These are phyloP conservation scores for Clonostachys chloroleuca DNA, from an alignment of 2,329 filamentous ascomycete species.

Conservation along the genomic window DNA sequence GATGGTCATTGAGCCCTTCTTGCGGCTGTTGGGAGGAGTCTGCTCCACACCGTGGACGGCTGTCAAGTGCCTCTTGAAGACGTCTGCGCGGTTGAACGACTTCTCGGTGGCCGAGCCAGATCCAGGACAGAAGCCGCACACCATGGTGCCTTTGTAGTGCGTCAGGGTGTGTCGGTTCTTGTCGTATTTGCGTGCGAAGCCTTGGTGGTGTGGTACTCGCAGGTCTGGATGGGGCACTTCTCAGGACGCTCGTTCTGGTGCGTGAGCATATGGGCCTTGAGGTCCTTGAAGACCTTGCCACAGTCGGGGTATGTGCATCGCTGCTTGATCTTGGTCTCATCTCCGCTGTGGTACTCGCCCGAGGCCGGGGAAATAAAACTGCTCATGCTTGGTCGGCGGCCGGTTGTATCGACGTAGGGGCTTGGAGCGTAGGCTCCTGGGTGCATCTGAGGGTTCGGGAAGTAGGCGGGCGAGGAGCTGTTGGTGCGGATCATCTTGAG, in stretches of 20 bases:
- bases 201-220: constrained; percentile 89
- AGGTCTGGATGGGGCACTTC: constrained; percentile 89
- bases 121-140: constrained; percentile 90
- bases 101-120: constrained; percentile 87
- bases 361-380: constrained; percentile 63
- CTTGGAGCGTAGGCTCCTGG: constrained; percentile 37
- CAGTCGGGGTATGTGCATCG: constrained; percentile 82
- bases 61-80: constrained; percentile 92
- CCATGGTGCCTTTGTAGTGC: constrained; percentile 97
- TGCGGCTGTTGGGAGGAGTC: constrained; percentile 85
- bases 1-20: constrained; percentile 49
- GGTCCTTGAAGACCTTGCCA: constrained; percentile 81
- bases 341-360: constrained; percentile 55
- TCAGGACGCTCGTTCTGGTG: constrained; percentile 88
- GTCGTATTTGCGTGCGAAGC: constrained; percentile 93
- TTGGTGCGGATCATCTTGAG: constrained; percentile 42
- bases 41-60: constrained; percentile 91
- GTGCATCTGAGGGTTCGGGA: constrained; percentile 15
- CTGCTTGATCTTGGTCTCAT: constrained; percentile 63
- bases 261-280: constrained; percentile 92
- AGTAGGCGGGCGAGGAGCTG: constrained; percentile 53
- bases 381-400: constrained; percentile 61
- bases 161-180: constrained; percentile 93
- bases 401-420: constrained; percentile 40
- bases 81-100: constrained; percentile 91